A percentile compares a stretch with the other conserved stretches of the same genome.
phyloP scores from a whole-genome alignment of 805 yeast genomes.

The Komagataella pseudopastoris region DNA sequence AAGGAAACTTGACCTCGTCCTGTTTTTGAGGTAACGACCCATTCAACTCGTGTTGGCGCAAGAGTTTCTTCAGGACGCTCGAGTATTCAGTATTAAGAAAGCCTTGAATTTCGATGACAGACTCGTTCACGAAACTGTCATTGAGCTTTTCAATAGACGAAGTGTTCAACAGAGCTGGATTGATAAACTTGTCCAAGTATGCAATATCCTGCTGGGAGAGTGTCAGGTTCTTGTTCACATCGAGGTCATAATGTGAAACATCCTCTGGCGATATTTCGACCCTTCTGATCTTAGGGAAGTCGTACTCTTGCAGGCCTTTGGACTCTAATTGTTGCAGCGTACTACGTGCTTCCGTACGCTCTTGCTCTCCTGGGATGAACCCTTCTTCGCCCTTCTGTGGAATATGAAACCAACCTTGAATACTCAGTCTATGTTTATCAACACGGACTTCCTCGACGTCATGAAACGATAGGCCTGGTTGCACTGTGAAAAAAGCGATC shows the following conservation, averaged over 20 bases:
- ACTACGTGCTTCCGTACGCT: constrained; percentile 55
- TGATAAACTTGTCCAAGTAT: constrained; percentile 41
- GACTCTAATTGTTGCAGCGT: constrained; percentile 73
- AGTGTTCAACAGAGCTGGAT: constrained; percentile 31
- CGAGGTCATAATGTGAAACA: constrained; percentile 17
- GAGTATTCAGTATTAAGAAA: constrained; percentile 51
- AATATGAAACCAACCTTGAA: constrained; percentile 98
- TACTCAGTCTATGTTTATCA: constrained; percentile 80
- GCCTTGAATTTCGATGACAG: constrained; percentile 51
- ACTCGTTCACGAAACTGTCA: constrained; percentile 46
- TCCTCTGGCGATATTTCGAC: constrained; percentile 14
- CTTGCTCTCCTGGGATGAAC: constrained; percentile 70
- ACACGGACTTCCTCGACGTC: constrained; percentile 96
- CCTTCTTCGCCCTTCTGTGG: constrained; percentile 93
- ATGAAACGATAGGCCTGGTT: constrained; percentile 93
- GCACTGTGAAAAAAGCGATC: constrained; percentile 89
- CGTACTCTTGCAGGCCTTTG: constrained; percentile 63
- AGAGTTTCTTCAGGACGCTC: constrained; percentile 24
- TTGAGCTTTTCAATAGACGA: constrained; percentile 28
- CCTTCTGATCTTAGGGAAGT: constrained; percentile 53
- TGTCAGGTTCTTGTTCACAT: constrained; percentile 8
- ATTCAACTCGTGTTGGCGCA: constrained; percentile 43
- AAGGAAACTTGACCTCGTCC: constrained; percentile 48
- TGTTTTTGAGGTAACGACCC: constrained; percentile 42
- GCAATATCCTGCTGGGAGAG: constrained; percentile 27